phyloP scores from a whole-genome alignment of 2,329 filamentous ascomycete genomes.

The Nemania serpens region DNA sequence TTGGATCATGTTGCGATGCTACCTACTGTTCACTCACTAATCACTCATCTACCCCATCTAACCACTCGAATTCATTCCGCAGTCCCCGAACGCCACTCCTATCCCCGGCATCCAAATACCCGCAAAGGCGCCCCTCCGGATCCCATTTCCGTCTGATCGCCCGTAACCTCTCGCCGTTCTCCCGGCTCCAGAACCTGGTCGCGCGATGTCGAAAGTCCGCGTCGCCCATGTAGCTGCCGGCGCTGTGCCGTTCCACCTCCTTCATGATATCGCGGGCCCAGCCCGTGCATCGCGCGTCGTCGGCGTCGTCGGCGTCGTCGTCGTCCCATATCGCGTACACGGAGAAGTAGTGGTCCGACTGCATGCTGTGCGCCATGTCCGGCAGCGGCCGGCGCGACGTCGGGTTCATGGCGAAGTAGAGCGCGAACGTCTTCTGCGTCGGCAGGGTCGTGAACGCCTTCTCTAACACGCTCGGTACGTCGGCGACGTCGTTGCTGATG shows the following conservation, averaged over 20 bases:
- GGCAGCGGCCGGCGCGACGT: conserved; percentile 48
- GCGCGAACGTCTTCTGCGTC: conserved; percentile 48
- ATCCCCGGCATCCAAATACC: conserved; percentile 53
- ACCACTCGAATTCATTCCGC: conserved; percentile 47
- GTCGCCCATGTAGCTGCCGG: conserved; percentile 60
- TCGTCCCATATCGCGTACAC: conserved; percentile 57
- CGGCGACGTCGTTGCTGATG: conserved; percentile 49
- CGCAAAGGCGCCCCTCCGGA: conserved; percentile 47
- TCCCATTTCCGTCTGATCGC: conserved; percentile 51
- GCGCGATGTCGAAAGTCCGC: conserved; percentile 55
- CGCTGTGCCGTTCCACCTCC: conserved; percentile 46
- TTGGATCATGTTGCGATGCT: not conserved
- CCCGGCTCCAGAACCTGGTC: conserved; percentile 54
- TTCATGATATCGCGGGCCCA: conserved; percentile 52
- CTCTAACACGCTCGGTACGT: conserved; percentile 51
- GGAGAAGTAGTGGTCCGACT: conserved; percentile 61
- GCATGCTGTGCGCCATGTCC: conserved; percentile 60
- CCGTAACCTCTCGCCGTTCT: conserved; percentile 48
- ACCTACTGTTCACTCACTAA: not conserved
- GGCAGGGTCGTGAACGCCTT: conserved; percentile 54
- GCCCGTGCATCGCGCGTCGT: conserved; percentile 48
- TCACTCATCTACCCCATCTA: not conserved
- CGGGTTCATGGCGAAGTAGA: conserved; percentile 59
- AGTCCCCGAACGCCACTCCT: conserved; percentile 48
- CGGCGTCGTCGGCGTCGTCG: conserved; percentile 42